Evolutionary conservation across 345 rosid species (phyloP).

Genomic region (Populus davidiana): DNA sequence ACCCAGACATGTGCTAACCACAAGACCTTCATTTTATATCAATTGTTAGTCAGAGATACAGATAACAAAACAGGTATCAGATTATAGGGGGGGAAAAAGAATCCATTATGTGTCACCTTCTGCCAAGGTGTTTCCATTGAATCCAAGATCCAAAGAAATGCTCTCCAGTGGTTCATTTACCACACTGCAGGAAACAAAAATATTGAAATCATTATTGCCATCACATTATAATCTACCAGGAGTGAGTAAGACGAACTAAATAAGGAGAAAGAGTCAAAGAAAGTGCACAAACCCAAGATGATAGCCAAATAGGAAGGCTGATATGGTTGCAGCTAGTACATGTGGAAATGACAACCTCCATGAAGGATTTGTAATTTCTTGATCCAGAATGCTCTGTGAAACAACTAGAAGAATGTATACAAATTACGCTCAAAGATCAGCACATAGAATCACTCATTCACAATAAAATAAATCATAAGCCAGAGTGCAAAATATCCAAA

Average conservation of each 20-base stretch:
- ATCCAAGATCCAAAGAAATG: slow-evolving; percentile 81
- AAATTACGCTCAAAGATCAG: slow-evolving; percentile 10
- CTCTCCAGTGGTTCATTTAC: slow-evolving; percentile 96
- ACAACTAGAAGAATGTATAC: slow-evolving; percentile 45
- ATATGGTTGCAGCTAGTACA: slow-evolving; percentile 75
- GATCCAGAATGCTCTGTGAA: slow-evolving; percentile 35
- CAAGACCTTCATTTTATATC: slow-evolving; percentile 56
- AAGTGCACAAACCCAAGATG: slow-evolving; percentile 76
- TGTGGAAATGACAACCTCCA: slow-evolving; percentile 82
- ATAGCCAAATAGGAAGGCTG: slow-evolving; percentile 86
- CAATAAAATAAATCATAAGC: background rate
- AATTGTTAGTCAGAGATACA: slow-evolving; percentile 1
- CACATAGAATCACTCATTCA: too few species aligned
- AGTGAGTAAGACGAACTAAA: background rate
- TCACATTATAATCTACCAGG: background rate
- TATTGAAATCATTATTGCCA: slow-evolving; percentile 1
- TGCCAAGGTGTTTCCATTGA: slow-evolving; percentile 78
- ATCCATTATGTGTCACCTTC: slow-evolving; percentile 56
- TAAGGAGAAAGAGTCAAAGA: slow-evolving; percentile 8
- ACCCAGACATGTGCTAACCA: slow-evolving; percentile 88
- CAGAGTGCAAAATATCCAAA: background rate
- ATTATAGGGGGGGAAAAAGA: background rate
- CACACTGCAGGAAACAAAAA: slow-evolving; percentile 44
- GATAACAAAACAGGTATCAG: background rate
- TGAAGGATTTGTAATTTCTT: slow-evolving; percentile 66